These are phyloP conservation scores for Penicillium flavigenum DNA, from an alignment of 495 filamentous ascomycete species.

Conservation along the genomic window DNA sequence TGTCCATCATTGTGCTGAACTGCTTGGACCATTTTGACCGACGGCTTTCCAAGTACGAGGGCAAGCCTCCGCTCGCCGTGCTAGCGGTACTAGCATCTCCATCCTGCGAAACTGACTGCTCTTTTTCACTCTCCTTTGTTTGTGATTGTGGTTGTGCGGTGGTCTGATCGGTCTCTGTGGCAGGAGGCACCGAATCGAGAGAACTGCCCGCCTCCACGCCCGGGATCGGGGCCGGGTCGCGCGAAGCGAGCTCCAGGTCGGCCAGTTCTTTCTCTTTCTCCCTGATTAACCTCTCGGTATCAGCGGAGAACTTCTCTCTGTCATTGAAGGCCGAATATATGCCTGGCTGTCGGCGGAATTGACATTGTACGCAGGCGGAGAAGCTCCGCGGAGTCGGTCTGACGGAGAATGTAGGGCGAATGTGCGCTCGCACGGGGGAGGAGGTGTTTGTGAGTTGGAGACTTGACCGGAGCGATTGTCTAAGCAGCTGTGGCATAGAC, in stretches of 20 bases:
- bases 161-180: conserved; percentile 12
- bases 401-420: conserved; percentile 28
- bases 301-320: conserved; percentile 17
- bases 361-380: conserved; percentile 43
- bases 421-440: conserved; percentile 17
- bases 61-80: conserved; percentile 50
- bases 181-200: conserved; percentile 12
- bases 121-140: conserved; percentile 11
- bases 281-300: conserved; percentile 22
- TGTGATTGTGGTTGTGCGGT: conserved; percentile 11
- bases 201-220: conserved; percentile 28
- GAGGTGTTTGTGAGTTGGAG: conserved; percentile 28
- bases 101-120: conserved; percentile 13
- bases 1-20: conserved; percentile 80
- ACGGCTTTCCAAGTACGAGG: conserved; percentile 72
- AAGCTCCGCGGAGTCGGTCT: conserved; percentile 30
- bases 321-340: conserved; percentile 27
- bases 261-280: conserved; percentile 14
- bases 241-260: conserved; percentile 16
- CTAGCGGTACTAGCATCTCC: conserved; percentile 4
- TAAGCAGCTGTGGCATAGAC: conserved; percentile 43
- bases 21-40: conserved; percentile 71
- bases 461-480: conserved; percentile 39
- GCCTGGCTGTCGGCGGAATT: conserved; percentile 33
- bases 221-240: conserved; percentile 21